phyloP scores from a whole-genome alignment of 2,329 filamentous ascomycete genomes.

The Clonostachys byssicola region DNA sequence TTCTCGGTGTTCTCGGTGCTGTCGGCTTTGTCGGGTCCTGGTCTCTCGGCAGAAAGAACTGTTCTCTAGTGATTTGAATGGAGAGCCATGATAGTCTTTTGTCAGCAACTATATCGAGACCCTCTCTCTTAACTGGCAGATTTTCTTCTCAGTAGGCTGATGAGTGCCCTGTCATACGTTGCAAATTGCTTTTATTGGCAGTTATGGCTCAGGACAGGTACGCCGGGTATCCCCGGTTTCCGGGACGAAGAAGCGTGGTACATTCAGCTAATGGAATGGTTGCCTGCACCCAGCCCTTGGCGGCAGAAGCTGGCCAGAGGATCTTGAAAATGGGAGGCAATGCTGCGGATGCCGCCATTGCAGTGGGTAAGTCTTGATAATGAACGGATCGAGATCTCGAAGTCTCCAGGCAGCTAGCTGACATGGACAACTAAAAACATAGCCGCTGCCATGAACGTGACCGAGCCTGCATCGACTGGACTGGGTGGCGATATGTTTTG shows the following conservation, averaged over 20 bases:
- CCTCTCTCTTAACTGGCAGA: no score
- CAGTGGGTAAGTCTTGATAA: slow-evolving; percentile 59
- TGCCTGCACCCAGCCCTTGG: slow-evolving; percentile 83
- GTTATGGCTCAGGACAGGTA: no score
- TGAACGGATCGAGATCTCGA: neutral
- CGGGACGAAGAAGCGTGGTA: slow-evolving; percentile 84
- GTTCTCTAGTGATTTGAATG: no score
- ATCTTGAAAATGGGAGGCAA: slow-evolving; percentile 88
- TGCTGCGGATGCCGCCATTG: slow-evolving; percentile 93
- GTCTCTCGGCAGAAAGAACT: no score
- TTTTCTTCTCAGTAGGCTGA: no score
- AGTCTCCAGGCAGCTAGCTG: no score
- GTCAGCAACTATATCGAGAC: no score
- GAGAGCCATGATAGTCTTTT: no score
- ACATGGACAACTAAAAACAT: slow-evolving; percentile 1
- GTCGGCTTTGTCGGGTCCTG: no score
- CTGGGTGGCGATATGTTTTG: slow-evolving; percentile 98
- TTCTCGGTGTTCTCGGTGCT: no score
- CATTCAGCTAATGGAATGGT: slow-evolving; percentile 92
- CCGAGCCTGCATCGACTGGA: slow-evolving; percentile 87
- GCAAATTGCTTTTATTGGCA: no score
- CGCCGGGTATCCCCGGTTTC: slow-evolving; percentile 57
- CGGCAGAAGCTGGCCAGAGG: slow-evolving; percentile 80
- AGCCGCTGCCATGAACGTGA: slow-evolving; percentile 90
- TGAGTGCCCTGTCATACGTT: no score